A percentile compares a stretch with the other conserved stretches of the same genome.
These are phyloP conservation scores for Nakazawaea peltata DNA, from an alignment of 805 yeast species.

Conservation along the genomic window DNA sequence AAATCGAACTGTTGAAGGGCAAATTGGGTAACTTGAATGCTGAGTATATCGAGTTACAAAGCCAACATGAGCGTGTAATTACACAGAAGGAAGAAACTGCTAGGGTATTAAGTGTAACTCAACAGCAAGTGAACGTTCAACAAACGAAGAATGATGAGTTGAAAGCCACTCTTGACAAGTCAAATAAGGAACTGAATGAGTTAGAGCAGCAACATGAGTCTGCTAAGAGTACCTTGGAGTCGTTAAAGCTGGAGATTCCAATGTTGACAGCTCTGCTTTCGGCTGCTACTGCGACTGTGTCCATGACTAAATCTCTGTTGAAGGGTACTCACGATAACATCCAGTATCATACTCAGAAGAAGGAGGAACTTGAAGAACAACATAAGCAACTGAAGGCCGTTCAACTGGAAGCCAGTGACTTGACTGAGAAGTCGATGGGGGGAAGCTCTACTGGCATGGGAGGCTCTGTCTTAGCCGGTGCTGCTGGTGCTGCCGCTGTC, in stretches of 20 bases:
- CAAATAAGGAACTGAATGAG: conserved; percentile 18
- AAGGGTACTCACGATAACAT: conserved; percentile 4
- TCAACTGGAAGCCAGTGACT: background rate
- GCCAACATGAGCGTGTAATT: conserved; percentile 43
- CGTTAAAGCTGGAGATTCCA: conserved; percentile 21
- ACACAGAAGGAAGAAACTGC: conserved; percentile 52
- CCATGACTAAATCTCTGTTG: conserved; percentile 12
- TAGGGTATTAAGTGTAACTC: conserved; percentile 55
- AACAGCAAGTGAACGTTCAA: conserved; percentile 63
- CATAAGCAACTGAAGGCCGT: conserved; percentile 9
- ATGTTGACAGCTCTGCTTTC: conserved; percentile 20
- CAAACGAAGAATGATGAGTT: conserved; percentile 38
- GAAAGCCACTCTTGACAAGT: conserved; percentile 16
- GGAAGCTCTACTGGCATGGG: background rate
- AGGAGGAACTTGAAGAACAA: conserved; percentile 8
- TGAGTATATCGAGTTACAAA: conserved; percentile 51
- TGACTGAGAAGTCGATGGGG: background rate
- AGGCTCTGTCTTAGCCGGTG: background rate
- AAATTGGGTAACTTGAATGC: conserved; percentile 59
- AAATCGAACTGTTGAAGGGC: conserved; percentile 59
- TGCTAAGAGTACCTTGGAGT: conserved; percentile 26
- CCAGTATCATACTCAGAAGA: conserved; percentile 7
- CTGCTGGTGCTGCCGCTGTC: background rate
- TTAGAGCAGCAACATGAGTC: conserved; percentile 32
- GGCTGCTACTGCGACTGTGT: conserved; percentile 17